Evolutionary conservation across 2,329 filamentous ascomycete genomes (phyloP).

Genomic region (Phaeosphaeria sp.): DNA sequence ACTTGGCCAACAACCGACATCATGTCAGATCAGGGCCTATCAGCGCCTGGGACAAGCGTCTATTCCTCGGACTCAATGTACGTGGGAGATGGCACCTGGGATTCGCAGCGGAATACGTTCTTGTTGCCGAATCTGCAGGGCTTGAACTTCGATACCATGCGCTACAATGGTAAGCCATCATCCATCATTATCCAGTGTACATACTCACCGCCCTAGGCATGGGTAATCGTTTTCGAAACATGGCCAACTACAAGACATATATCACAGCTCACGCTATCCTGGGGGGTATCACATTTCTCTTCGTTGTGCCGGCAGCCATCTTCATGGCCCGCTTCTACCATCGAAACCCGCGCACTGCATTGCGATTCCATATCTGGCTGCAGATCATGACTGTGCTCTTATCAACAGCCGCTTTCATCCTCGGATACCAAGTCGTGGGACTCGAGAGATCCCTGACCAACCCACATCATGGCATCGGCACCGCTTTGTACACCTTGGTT

Average conservation of each 20-base stretch:
- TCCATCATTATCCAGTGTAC: neutral
- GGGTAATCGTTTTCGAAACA: slow-evolving; percentile 77
- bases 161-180: slow-evolving; percentile 72
- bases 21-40: slow-evolving; percentile 56
- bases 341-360: slow-evolving; percentile 64
- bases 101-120: slow-evolving; percentile 77
- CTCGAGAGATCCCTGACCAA: slow-evolving; percentile 75
- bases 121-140: slow-evolving; percentile 78
- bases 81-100: slow-evolving; percentile 86
- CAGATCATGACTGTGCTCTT: slow-evolving; percentile 73
- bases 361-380: slow-evolving; percentile 76
- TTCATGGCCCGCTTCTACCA: slow-evolving; percentile 76
- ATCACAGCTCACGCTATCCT: slow-evolving; percentile 76
- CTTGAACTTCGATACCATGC: slow-evolving; percentile 81
- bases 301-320: slow-evolving; percentile 76
- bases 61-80: slow-evolving; percentile 77
- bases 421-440: slow-evolving; percentile 82
- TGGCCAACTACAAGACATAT: slow-evolving; percentile 73
- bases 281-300: slow-evolving; percentile 75
- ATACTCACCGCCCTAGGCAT: slow-evolving; percentile 65
- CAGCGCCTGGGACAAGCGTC: slow-evolving; percentile 73
- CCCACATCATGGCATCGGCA: slow-evolving; percentile 83
- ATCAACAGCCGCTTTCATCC: slow-evolving; percentile 73
- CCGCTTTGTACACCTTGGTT: slow-evolving; percentile 78
- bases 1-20: slow-evolving; percentile 6